Evolutionary conservation across 495 filamentous ascomycete genomes (phyloP), one percentile per base, ranked within the genome.

Genomic region (Aspergillus heteromorphus): DNA sequence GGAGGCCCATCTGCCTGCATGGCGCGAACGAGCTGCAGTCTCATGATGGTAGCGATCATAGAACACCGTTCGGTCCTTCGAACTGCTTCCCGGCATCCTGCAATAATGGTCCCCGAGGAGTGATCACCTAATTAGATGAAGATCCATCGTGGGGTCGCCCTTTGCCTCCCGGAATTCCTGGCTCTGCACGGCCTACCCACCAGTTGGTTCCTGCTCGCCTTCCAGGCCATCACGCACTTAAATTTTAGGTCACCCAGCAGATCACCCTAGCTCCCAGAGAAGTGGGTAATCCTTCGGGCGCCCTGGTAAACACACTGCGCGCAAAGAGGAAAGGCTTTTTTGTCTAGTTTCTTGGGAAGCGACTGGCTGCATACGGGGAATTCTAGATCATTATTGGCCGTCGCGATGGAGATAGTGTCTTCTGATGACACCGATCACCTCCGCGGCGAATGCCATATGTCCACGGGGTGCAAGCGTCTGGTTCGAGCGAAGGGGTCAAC

Each of bases 161-260:
- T 27, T 29, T 13, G 6, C 8, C 34, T 38, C 34, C 41, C 30
- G 45, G 54, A 30, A 45, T 45, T 40, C 27, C 19, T 40, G 47
- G 30, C 54, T 49, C 48, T 51, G 54, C 54, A 45, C 34, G 16
- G 13, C 31, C 40, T 27, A n/a, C 48, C n/a, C 54, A 19, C 18
- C 29, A 47, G 41, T 29, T 40, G 38, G 54, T 16, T 40, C 41
- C 17, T 42, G 18, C 25, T 50, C n/a, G 40, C 27, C 13, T 23
- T 41, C 47, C 29, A 29, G 29, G 34, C 13, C 48, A 23, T 16
- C 48, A 13, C 34, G 34, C 34, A 38, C n/a, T 38, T 38, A 38
- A n/a, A 38, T 14, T 38, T 38, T 38, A 4, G n/a, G n/a, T 38
- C 34, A 9, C n/a, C n/a, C 34, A 38, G 34, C 34, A 38, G 34